Evolutionary conservation across 2,329 filamentous ascomycete genomes (phyloP).

Genomic region (Nemania abortiva): DNA sequence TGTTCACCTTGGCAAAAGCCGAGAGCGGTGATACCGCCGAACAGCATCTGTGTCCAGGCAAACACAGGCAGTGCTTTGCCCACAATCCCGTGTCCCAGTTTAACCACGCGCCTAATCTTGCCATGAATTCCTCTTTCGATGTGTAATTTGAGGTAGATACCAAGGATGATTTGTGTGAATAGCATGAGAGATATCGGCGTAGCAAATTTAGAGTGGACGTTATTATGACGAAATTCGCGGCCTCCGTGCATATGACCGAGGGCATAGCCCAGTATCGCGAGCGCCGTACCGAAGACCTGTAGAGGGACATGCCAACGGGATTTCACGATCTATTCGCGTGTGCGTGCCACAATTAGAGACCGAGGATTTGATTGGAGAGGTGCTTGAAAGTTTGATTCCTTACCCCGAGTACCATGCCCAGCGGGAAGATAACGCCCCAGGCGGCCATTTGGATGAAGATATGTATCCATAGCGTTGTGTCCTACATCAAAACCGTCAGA

Average conservation of each 20-base stretch:
- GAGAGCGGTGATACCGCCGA: slow-evolving; percentile 90
- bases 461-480: slow-evolving; percentile 91
- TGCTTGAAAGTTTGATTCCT: slow-evolving; percentile 51
- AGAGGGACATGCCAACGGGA: slow-evolving; percentile 95
- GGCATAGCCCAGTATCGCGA: slow-evolving; percentile 88
- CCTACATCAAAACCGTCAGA: slow-evolving; percentile 62
- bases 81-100: slow-evolving; percentile 80
- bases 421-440: slow-evolving; percentile 92
- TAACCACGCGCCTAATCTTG: slow-evolving; percentile 77
- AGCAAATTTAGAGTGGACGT: slow-evolving; percentile 86
- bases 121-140: slow-evolving; percentile 86
- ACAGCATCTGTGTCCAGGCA: slow-evolving; percentile 93
- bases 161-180: slow-evolving; percentile 79
- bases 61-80: slow-evolving; percentile 90
- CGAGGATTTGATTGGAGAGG: slow-evolving; percentile 15
- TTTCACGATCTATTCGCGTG: slow-evolving; percentile 75
- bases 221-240: slow-evolving; percentile 80
- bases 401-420: slow-evolving; percentile 95
- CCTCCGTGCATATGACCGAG: slow-evolving; percentile 92
- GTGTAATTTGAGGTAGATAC: slow-evolving; percentile 89
- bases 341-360: slow-evolving; percentile 34
- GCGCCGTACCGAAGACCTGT: slow-evolving; percentile 78
- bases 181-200: slow-evolving; percentile 84
- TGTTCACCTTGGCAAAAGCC: slow-evolving; percentile 96
- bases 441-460: slow-evolving; percentile 88